Percentiles rank a stretch among this genome's conserved stretches.
Evolutionary conservation across 225 moss, liverwort and hornwort species (phyloP).

Genomic region (Climacium dendroides): DNA sequence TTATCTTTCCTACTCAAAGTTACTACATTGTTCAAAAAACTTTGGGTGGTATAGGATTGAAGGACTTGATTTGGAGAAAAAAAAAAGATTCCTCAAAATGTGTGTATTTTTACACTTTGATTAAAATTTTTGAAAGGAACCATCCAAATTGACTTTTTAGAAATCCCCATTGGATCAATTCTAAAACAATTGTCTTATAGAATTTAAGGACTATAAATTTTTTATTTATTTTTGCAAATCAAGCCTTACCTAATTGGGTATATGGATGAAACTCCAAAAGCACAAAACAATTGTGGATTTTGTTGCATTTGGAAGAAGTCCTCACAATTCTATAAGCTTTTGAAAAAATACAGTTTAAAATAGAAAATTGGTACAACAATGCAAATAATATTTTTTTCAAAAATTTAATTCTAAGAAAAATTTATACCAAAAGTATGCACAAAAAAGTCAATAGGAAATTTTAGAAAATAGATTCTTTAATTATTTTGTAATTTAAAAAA

Average conservation of each 20-base stretch:
- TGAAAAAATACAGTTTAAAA: background rate
- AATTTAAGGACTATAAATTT: no score
- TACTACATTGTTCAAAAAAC: background rate
- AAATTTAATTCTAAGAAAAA: background rate
- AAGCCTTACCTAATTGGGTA: no score
- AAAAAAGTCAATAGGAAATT: background rate
- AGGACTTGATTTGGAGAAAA: background rate
- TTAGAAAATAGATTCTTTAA: background rate
- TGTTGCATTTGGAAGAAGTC: background rate
- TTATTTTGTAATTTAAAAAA: background rate
- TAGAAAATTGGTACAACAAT: background rate
- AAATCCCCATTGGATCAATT: background rate
- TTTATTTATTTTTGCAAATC: no score
- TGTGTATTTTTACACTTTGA: background rate
- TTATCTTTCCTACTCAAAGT: background rate
- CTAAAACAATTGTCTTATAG: background rate
- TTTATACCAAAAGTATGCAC: rapidly evolving
- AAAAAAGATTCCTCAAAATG: rapidly evolving
- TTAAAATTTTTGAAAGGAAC: background rate
- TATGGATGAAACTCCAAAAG: background rate
- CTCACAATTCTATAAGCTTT: background rate
- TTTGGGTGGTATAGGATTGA: background rate
- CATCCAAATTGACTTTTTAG: background rate
- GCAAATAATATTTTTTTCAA: background rate
- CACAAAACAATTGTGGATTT: background rate